Conservation (phyloP, 768 basidiomycete genomes). For the Termitomyces sp. region DNA sequence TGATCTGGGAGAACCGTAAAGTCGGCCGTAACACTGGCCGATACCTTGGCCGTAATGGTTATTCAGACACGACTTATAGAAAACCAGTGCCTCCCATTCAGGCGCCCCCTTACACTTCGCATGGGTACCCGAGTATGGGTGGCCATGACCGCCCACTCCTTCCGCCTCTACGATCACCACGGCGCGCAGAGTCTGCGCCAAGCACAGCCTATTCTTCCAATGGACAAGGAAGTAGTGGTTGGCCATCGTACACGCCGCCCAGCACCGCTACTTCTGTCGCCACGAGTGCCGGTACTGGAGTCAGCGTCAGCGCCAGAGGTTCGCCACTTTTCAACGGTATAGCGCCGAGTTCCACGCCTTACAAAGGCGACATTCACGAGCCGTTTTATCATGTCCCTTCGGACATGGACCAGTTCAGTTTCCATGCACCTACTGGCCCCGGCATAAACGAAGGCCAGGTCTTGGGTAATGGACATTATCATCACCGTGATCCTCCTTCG, state of each 20-base stretch:
- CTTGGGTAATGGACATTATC: conserved; percentile 24
- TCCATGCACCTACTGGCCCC: conserved; percentile 32
- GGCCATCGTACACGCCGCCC: conserved; percentile 64
- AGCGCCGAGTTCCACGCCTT: conserved; percentile 18
- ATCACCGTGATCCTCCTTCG: conserved; percentile 24
- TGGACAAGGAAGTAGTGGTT: conserved; percentile 44
- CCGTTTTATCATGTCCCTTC: conserved; percentile 36
- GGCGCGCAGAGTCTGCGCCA: conserved; percentile 49
- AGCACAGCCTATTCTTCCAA: conserved; percentile 46
- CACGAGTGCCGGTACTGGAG: conserved; percentile 38
- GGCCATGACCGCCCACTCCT: conserved; percentile 40
- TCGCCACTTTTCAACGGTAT: conserved; percentile 40
- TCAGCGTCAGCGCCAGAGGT: conserved; percentile 36
- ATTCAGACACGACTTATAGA: conserved; percentile 11
- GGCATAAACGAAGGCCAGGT: conserved; percentile 25
- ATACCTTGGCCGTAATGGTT: conserved; percentile 7
- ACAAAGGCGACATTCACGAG: conserved; percentile 35
- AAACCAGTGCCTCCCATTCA: conserved; percentile 14
- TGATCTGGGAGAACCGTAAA: conserved; percentile 47
- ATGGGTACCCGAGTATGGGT: conserved; percentile 15
- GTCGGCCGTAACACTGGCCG: conserved; percentile 19
- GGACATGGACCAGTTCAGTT: conserved; percentile 52
- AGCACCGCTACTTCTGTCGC: conserved; percentile 50
- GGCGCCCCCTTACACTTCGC: conserved; percentile 17
- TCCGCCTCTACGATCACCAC: conserved; percentile 39